Evolutionary conservation across 495 filamentous ascomycete species (phyloP), one percentile per base, ranked within the genome.

Genomic region (Tuber indicum): DNA sequence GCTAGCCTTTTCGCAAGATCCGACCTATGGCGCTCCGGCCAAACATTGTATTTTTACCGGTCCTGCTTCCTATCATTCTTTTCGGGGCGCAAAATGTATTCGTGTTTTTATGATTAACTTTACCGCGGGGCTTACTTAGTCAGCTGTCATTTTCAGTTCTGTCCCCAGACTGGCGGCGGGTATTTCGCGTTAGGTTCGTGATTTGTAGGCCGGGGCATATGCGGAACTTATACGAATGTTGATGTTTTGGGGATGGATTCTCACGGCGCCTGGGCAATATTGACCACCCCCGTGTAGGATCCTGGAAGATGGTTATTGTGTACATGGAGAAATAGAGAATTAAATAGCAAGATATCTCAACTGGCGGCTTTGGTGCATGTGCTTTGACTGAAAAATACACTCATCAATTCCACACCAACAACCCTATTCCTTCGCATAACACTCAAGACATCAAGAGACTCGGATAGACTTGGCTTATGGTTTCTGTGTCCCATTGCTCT

Each of bases 1-100:
- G 3, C 84, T 92, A 14, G 86, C 86, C 10, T 90, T 92, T 82
- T 87, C 88, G 80, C 90, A 92, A 79, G 91, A 92, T 76, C 84
- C 86, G 4, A 75, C 86, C 14, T 78, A 85, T 71, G 89, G 89
- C 1, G 83, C 83, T 12, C 86, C 89, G 2, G 89, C 89, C 0
- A 86, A 82, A 76, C 90, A 88, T 0, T 92, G 89, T 75, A 88
- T 90, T 72, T 81, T 86, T 0, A 85, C 81, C 0, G 86, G 87
- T 72, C 90, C 90, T 1, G 89, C 90, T 0, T 89, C 89, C 77
- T 92, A 88, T 79, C 91, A 88, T 86, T 86, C 85, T 0, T 90
- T 90, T 0, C 82, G 86, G 71, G 87, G 85, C 6, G 79, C 90
- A 43, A 79, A 85, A 0, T 78, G 76, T 16, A 76, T 70, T 19